Conservation (phyloP, 179 eudicot genomes). For the Nepenthes alata region DNA sequence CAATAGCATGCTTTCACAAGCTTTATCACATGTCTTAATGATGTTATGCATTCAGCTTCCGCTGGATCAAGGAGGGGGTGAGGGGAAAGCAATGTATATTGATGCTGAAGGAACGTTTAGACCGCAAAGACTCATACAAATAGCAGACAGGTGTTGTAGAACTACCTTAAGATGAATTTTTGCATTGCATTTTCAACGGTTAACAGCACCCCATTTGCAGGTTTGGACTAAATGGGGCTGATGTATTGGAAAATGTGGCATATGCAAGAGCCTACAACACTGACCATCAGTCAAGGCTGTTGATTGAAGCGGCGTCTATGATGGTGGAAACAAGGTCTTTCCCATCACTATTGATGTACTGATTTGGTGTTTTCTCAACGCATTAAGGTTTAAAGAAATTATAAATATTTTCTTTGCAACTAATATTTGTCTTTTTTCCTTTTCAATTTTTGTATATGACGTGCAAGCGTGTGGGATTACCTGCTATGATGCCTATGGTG, state of each 20-base stretch:
- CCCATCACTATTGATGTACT: too few species aligned
- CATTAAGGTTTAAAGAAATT: too few species aligned
- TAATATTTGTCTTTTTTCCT: too few species aligned
- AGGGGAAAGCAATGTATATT: constrained; percentile 97
- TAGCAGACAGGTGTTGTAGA: constrained; percentile 67
- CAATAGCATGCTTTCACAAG: neutral
- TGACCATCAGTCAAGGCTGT: constrained; percentile 95
- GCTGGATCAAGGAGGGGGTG: constrained; percentile 96
- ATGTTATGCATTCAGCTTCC: constrained; percentile 52
- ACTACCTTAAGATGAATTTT: constrained; percentile 5
- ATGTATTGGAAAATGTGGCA: constrained; percentile 93
- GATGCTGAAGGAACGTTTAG: constrained; percentile 98
- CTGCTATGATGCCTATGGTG: too few species aligned
- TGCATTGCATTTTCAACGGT: constrained; percentile 1
- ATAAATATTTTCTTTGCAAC: too few species aligned
- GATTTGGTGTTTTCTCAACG: too few species aligned
- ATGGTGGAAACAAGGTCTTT: constrained; percentile 93
- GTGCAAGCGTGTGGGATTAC: too few species aligned
- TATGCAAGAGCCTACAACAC: constrained; percentile 97
- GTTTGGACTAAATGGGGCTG: constrained; percentile 81
- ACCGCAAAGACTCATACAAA: constrained; percentile 88
- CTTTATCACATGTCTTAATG: neutral
- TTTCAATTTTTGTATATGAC: too few species aligned
- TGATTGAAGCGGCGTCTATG: constrained; percentile 98
- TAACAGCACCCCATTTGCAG: constrained; percentile 27